Conservation (phyloP, 1,139 yeast species). For the Hyphopichia khmerensis region DNA sequence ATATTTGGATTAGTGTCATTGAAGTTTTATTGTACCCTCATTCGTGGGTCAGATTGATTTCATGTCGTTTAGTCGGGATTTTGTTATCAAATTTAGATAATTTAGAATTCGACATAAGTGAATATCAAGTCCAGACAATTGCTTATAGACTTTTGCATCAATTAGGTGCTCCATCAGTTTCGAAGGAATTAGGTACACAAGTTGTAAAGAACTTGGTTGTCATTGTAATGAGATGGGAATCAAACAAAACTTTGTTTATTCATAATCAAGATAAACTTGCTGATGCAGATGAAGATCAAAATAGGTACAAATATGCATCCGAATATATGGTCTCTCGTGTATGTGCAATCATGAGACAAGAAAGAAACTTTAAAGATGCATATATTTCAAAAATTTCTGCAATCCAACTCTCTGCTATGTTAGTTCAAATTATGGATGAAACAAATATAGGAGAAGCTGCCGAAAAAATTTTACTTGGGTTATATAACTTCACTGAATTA, state of each 20-base stretch:
- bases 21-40: constrained; percentile 77
- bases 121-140: constrained; percentile 56
- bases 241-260: constrained; percentile 37
- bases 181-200: constrained; percentile 64
- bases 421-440: constrained; percentile 48
- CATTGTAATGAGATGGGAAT: constrained; percentile 65
- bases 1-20: constrained; percentile 54
- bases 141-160: constrained; percentile 74
- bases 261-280: constrained; percentile 18
- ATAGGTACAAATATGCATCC: constrained; percentile 41
- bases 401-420: constrained; percentile 59
- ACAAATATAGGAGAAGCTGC: constrained; percentile 39
- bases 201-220: constrained; percentile 66
- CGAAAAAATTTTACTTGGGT: constrained; percentile 55
- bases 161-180: constrained; percentile 72
- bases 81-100: constrained; percentile 44
- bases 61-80: constrained; percentile 61
- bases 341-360: constrained; percentile 66
- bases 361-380: constrained; percentile 49
- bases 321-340: constrained; percentile 65
- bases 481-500: constrained; percentile 53
- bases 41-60: constrained; percentile 79
- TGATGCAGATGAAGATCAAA: constrained; percentile 13
- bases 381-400: constrained; percentile 63
- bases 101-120: constrained; percentile 29